phyloP scores from a whole-genome alignment of 2,329 filamentous ascomycete genomes.

The Fusarium penzigii region DNA sequence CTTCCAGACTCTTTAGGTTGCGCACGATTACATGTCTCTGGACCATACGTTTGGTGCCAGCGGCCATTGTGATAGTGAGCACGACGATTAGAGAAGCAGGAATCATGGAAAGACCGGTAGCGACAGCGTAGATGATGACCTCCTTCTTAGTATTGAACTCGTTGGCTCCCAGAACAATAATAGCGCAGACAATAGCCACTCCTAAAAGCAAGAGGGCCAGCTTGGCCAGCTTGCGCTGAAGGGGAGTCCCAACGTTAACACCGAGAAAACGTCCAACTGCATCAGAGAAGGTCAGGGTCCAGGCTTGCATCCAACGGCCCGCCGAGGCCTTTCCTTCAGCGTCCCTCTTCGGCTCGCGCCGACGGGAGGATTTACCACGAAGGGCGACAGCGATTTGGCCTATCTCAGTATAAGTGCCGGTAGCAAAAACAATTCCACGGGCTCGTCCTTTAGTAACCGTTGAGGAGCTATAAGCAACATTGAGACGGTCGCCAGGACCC shows the following conservation, averaged over 20 bases:
- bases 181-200: conserved; percentile 66
- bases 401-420: conserved; percentile 64
- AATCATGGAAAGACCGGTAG: conserved; percentile 51
- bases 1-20: conserved; percentile 55
- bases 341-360: conserved; percentile 39
- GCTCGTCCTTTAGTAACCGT: conserved; percentile 64
- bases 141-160: conserved; percentile 54
- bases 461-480: conserved; percentile 63
- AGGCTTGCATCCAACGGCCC: conserved; percentile 50
- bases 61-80: conserved; percentile 61
- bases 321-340: too few relatives aligned
- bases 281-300: conserved; percentile 53
- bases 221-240: conserved; percentile 68
- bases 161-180: conserved; percentile 69
- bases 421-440: conserved; percentile 61
- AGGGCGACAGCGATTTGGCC: conserved; percentile 58
- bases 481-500: conserved; percentile 57
- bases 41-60: conserved; percentile 54
- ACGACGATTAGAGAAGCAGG: conserved; percentile 51
- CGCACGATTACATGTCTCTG: conserved; percentile 54
- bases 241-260: conserved; percentile 67
- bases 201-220: conserved; percentile 67
- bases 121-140: conserved; percentile 59
- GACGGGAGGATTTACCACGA: conserved; percentile 17
- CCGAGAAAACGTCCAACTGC: conserved; percentile 65